These are phyloP conservation scores for Curvularia lunata DNA, from an alignment of 2,329 filamentous ascomycete species.

Conservation along the genomic window DNA sequence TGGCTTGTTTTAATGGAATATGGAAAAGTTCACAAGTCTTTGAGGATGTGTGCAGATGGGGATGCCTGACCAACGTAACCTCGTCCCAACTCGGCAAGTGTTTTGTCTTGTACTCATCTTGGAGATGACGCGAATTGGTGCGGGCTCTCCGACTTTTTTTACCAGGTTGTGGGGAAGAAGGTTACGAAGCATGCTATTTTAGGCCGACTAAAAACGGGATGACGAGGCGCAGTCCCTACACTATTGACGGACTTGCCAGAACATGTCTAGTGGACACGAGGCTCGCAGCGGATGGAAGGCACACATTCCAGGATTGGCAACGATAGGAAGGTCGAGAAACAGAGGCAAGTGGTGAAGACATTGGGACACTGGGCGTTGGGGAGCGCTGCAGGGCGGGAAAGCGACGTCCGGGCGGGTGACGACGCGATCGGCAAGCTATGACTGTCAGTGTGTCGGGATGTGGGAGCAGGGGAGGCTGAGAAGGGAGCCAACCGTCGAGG, in stretches of 20 bases:
- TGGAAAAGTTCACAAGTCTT: neutral
- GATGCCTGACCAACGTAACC: neutral
- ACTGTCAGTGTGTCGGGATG: neutral
- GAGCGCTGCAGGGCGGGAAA: constrained; percentile 2
- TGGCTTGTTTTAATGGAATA: neutral
- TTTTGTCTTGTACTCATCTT: neutral
- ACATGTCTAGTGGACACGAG: neutral
- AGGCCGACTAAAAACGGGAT: constrained; percentile 2
- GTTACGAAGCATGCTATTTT: constrained; percentile 17
- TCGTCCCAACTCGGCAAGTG: neutral
- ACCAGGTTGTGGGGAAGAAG: constrained; percentile 10
- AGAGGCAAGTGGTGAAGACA: neutral
- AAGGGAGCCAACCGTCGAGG: neutral
- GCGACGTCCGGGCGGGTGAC: constrained; percentile 6
- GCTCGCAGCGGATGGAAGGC: neutral
- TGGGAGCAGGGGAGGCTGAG: neutral
- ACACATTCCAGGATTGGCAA: neutral
- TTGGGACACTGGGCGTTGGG: neutral
- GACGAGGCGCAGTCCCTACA: constrained; percentile 6
- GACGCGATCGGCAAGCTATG: constrained; percentile 10
- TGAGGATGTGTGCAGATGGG: neutral
- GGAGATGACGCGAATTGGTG: neutral
- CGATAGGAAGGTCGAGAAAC: neutral
- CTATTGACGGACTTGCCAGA: neutral
- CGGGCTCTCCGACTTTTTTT: neutral